Conservation (phyloP, 345 rosid genomes). For the Pseudoturritis turrita region DNA sequence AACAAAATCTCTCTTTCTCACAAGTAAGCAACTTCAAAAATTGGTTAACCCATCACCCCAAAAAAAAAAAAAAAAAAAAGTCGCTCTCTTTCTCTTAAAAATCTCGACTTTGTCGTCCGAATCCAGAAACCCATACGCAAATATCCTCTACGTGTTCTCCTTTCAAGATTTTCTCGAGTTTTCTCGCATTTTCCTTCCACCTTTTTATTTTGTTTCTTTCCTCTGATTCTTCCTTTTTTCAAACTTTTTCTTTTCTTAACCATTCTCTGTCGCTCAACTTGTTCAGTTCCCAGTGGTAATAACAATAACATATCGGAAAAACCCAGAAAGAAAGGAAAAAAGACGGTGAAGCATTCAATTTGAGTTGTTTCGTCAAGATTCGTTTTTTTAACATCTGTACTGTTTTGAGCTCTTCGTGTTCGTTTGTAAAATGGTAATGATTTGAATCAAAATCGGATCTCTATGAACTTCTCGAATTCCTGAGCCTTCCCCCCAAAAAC, state of each 20-base stretch:
- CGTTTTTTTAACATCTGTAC: neutral
- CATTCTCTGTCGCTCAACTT: slow-evolving; percentile 29
- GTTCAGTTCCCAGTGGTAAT: slow-evolving; percentile 16
- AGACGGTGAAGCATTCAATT: neutral
- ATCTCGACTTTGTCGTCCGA: slow-evolving; percentile 20
- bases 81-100: slow-evolving; percentile 20
- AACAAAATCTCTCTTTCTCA: slow-evolving; percentile 16
- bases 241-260: slow-evolving; percentile 14
- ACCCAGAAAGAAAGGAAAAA: neutral
- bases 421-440: neutral
- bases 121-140: slow-evolving; percentile 22
- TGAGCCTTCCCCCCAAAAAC: slow-evolving; percentile 6
- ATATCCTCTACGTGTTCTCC: slow-evolving; percentile 19
- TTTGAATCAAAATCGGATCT: slow-evolving; percentile 18
- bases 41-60: neutral
- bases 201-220: neutral
- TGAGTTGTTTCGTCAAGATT: neutral
- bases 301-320: neutral
- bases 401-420: neutral
- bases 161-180: slow-evolving; percentile 12
- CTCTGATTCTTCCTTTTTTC: neutral
- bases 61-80: neutral
- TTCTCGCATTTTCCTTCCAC: slow-evolving; percentile 5
- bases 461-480: slow-evolving; percentile 27
- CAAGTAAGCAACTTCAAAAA: slow-evolving; percentile 28